phyloP scores from a whole-genome alignment of 352 stramenopile species.

The Phytophthora fragariae region DNA sequence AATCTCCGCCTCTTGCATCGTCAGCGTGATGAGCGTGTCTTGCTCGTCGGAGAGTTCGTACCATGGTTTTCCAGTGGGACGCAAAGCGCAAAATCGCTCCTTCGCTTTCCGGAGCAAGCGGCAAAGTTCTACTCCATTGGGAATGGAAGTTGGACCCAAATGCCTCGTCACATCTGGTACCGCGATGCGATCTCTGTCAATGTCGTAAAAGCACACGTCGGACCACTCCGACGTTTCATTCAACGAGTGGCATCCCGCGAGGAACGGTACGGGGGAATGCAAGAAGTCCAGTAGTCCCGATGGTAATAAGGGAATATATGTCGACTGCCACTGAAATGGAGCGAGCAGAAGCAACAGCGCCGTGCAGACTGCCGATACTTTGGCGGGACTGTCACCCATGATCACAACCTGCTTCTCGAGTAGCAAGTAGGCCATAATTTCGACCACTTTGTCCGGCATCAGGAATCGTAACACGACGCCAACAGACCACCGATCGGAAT shows the following conservation, averaged over 20 bases:
- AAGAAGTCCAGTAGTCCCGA: constrained; percentile 80
- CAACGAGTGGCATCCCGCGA: constrained; percentile 72
- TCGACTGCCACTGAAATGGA: constrained; percentile 91
- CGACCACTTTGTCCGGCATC: constrained; percentile 65
- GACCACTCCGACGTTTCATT: constrained; percentile 77
- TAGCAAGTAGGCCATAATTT: constrained; percentile 73
- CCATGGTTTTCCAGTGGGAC: constrained; percentile 64
- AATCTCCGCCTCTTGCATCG: constrained; percentile 76
- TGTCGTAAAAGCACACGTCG: constrained; percentile 86
- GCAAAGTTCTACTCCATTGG: constrained; percentile 68
- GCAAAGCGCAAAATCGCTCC: constrained; percentile 55
- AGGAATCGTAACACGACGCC: constrained; percentile 74
- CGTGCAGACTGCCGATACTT: constrained; percentile 74
- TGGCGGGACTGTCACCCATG: constrained; percentile 72
- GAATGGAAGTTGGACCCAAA: constrained; percentile 58
- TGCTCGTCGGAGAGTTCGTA: constrained; percentile 83
- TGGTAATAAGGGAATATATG: constrained; percentile 85
- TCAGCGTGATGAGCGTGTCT: constrained; percentile 78
- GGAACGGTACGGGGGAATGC: constrained; percentile 84
- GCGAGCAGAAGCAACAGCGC: constrained; percentile 72
- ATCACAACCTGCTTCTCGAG: constrained; percentile 87
- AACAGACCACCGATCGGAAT: constrained; percentile 77
- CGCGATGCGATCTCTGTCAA: constrained; percentile 67
- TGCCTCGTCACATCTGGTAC: constrained; percentile 53
- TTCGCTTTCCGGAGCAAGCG: constrained; percentile 62